Conservation (phyloP, 768 basidiomycete species). For the Auriscalpium vulgare region DNA sequence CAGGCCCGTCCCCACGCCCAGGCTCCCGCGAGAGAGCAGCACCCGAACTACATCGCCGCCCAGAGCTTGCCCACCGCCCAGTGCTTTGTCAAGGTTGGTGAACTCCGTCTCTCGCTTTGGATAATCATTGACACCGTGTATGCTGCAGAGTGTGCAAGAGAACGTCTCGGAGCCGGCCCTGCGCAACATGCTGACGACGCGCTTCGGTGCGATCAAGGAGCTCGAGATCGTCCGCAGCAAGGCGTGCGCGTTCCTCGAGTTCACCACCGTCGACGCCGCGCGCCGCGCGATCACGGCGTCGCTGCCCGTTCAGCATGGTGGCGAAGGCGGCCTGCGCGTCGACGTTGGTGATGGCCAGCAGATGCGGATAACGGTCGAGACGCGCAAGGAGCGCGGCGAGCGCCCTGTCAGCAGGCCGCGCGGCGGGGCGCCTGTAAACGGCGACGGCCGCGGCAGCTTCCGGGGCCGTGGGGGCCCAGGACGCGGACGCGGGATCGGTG, state of each 20-base stretch:
- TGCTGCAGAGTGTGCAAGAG: conserved; percentile 61
- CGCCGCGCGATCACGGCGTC: conserved; percentile 75
- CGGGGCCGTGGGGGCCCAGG: conserved; percentile 38
- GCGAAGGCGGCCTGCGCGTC: conserved; percentile 83
- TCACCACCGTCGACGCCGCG: conserved; percentile 69
- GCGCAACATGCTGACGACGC: conserved; percentile 37
- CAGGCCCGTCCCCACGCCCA: conserved; percentile 28
- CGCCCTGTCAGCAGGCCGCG: conserved; percentile 55
- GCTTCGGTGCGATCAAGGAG: conserved; percentile 81
- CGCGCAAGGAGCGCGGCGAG: conserved; percentile 87
- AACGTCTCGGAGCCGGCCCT: conserved; percentile 47
- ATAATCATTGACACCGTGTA: conserved; percentile 3
- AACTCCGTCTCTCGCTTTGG: not conserved
- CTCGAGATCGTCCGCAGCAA: conserved; percentile 82
- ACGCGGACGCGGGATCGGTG: conserved; percentile 32
- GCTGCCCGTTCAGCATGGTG: conserved; percentile 59
- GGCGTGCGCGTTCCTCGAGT: conserved; percentile 95
- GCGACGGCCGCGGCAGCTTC: conserved; percentile 42
- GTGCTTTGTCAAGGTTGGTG: conserved; percentile 85
- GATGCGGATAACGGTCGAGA: conserved; percentile 71
- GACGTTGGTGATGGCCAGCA: conserved; percentile 51
- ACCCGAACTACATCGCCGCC: conserved; percentile 49
- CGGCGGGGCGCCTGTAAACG: conserved; percentile 46
- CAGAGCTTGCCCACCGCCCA: conserved; percentile 58
- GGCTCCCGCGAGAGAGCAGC: conserved; percentile 29